Percentiles rank a stretch among this genome's conserved stretches.
Evolutionary conservation across 306 rosid genomes (phyloP).

Genomic region (Spatholobus suberectus): DNA sequence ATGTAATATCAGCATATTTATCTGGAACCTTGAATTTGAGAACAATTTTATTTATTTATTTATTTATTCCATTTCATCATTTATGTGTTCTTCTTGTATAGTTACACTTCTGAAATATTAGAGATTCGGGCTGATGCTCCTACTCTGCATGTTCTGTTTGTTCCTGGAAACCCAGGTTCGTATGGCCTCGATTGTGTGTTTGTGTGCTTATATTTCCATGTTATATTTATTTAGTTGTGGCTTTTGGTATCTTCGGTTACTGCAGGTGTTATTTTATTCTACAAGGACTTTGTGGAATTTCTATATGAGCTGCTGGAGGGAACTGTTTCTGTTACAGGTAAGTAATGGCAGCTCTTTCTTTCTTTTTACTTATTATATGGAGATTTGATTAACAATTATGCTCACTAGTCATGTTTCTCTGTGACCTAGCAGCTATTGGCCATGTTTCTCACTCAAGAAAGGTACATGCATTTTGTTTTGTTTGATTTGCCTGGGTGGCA

Average conservation of each 20-base stretch:
- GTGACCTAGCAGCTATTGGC: slow-evolving; percentile 68
- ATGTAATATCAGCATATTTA: neutral
- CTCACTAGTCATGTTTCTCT: slow-evolving; percentile 44
- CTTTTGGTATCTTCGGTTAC: slow-evolving; percentile 25
- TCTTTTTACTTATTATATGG: slow-evolving; percentile 24
- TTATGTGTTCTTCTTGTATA: slow-evolving; percentile 34
- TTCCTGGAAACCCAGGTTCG: slow-evolving; percentile 99
- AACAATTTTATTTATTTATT: neutral
- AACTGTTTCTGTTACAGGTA: slow-evolving; percentile 79
- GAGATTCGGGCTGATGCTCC: slow-evolving; percentile 85
- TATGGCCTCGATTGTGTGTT: slow-evolving; percentile 22
- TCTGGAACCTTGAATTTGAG: neutral
- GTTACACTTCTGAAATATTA: slow-evolving; percentile 72
- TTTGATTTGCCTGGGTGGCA: slow-evolving; percentile 14
- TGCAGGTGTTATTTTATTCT: slow-evolving; percentile 73
- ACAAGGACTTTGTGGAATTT: slow-evolving; percentile 78
- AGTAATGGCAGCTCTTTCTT: slow-evolving; percentile 40
- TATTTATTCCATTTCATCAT: neutral
- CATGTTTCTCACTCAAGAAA: slow-evolving; percentile 72
- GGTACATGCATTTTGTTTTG: slow-evolving; percentile 53
- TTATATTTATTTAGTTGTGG: slow-evolving; percentile 13
- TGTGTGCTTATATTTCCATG: neutral
- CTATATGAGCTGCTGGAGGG: slow-evolving; percentile 81
- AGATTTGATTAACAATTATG: slow-evolving; percentile 20
- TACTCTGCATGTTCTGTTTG: slow-evolving; percentile 66